Evolutionary conservation across 352 stramenopile species (phyloP).

Genomic region (Lagenidium giganteum): DNA sequence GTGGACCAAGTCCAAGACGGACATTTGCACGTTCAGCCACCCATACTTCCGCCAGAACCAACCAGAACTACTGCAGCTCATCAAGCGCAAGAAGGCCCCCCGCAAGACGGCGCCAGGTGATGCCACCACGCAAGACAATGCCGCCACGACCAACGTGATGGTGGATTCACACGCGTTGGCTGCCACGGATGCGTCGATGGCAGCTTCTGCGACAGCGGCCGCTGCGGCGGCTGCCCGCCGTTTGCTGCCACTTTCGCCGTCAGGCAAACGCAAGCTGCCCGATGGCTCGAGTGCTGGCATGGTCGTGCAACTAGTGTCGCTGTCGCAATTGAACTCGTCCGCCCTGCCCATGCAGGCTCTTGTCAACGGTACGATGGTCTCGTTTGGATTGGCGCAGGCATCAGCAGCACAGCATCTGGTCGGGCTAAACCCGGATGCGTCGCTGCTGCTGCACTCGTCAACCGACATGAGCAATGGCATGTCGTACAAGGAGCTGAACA

Average conservation of each 20-base stretch:
- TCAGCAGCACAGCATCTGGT: no score
- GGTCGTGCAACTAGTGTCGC: no score
- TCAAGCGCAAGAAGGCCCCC: constrained; percentile 78
- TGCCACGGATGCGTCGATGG: not conserved
- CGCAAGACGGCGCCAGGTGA: no score
- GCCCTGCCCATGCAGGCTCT: no score
- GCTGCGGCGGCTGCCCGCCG: constrained; percentile 17
- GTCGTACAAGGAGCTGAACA: constrained; percentile 52
- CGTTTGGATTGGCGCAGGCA: no score
- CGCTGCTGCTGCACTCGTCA: no score
- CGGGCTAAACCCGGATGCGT: no score
- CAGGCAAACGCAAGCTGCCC: constrained; percentile 40
- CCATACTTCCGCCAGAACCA: constrained; percentile 74
- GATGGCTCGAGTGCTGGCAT: constrained; percentile 1
- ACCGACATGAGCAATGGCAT: no score
- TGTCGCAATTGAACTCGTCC: no score
- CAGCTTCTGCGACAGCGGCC: not conserved
- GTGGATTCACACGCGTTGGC: constrained; percentile 1
- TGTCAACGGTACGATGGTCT: no score
- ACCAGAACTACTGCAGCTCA: constrained; percentile 64
- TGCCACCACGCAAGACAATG: constrained; percentile 13
- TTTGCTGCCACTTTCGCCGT: constrained; percentile 27
- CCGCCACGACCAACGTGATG: constrained; percentile 10
- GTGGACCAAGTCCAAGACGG: constrained; percentile 59
- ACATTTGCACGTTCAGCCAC: constrained; percentile 84